Percentiles rank a stretch among this genome's conserved stretches.
Evolutionary conservation across 352 stramenopile species (phyloP).

Genomic region (Pythium vanterpoolii): DNA sequence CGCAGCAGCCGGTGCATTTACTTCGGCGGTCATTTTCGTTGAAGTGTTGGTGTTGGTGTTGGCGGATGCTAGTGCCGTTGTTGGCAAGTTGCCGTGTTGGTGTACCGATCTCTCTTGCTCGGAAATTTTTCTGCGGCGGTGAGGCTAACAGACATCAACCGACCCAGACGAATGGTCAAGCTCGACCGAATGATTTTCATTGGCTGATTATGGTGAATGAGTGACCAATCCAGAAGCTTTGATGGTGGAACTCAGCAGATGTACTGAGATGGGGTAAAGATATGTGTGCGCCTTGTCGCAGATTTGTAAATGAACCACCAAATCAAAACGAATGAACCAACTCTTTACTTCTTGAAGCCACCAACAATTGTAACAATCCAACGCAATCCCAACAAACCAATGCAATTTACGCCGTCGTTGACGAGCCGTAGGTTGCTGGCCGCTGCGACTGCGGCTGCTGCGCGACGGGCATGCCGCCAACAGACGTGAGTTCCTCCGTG

Average conservation of each 20-base stretch:
- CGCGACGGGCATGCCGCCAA: conserved; percentile 27
- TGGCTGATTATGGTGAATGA: neutral
- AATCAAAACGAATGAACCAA: neutral
- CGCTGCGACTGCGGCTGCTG: conserved; percentile 6
- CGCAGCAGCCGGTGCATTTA: conserved; percentile 50
- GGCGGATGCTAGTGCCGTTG: neutral
- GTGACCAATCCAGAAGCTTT: conserved; percentile 1
- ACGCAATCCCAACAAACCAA: neutral
- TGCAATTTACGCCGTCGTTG: neutral
- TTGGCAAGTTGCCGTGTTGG: neutral
- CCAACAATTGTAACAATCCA: neutral
- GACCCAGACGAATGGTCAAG: neutral
- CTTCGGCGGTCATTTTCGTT: conserved; percentile 58
- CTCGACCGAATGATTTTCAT: neutral
- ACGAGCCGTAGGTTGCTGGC: conserved; percentile 24
- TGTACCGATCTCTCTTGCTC: neutral
- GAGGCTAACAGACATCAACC: neutral
- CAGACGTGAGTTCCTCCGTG: conserved; percentile 24
- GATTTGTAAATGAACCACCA: neutral
- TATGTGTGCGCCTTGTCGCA: neutral
- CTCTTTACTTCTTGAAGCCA: neutral
- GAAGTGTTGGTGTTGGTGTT: neutral
- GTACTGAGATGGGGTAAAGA: neutral
- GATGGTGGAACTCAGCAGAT: neutral
- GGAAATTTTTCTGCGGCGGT: neutral